phyloP scores from a whole-genome alignment of 768 basidiomycete species.

The Pleurotus platypus region DNA sequence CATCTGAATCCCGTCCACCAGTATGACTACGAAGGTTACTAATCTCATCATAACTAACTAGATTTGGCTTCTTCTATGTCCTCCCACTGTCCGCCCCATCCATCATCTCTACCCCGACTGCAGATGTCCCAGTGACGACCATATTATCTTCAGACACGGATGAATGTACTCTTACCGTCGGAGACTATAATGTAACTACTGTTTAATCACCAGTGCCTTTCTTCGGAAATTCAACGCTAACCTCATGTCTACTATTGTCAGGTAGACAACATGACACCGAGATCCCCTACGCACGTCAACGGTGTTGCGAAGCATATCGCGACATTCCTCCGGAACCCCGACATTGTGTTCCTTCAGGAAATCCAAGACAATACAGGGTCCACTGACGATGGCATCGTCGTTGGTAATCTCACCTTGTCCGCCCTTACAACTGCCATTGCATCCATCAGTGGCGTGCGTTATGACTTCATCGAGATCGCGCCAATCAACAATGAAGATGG shows the following conservation, averaged over 20 bases:
- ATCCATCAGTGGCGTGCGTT: constrained; percentile 34
- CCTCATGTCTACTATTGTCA: constrained; percentile 15
- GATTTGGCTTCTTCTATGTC: constrained; percentile 53
- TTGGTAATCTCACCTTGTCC: background rate
- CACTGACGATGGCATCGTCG: background rate
- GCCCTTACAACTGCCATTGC: constrained; percentile 46
- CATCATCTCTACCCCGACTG: constrained; percentile 33
- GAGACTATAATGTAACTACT: constrained; percentile 53
- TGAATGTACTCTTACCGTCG: constrained; percentile 44
- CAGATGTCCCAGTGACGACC: constrained; percentile 32
- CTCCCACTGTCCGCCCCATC: constrained; percentile 53
- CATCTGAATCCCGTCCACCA: constrained; percentile 1
- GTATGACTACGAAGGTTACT: background rate
- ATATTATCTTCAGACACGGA: constrained; percentile 29
- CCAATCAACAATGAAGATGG: constrained; percentile 56
- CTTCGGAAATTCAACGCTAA: background rate
- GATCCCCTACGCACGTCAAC: constrained; percentile 37
- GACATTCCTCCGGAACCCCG: constrained; percentile 43
- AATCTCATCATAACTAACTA: constrained; percentile 6
- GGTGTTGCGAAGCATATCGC: constrained; percentile 52
- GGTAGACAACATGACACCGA: constrained; percentile 57
- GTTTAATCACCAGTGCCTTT: constrained; percentile 3
- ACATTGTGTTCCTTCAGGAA: constrained; percentile 33
- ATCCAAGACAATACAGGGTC: background rate
- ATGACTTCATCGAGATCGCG: constrained; percentile 45